Conservation (phyloP, 179 eudicot genomes). For the Carnegiea gigantea region DNA sequence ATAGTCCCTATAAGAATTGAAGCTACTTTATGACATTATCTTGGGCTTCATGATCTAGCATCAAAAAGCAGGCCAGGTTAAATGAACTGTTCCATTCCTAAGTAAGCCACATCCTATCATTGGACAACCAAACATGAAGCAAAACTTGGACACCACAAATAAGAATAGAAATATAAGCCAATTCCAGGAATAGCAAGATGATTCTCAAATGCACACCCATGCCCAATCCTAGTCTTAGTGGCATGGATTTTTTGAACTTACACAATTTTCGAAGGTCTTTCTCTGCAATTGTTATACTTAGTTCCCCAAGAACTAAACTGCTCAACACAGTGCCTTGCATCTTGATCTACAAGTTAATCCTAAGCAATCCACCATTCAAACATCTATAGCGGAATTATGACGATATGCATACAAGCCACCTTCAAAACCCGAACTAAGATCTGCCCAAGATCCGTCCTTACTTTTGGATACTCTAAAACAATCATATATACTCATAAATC, state of each 20-base stretch:
- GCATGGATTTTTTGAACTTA: neutral
- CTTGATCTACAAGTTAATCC: neutral
- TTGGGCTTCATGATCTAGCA: neutral
- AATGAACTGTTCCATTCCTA: neutral
- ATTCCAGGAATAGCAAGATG: neutral
- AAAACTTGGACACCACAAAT: neutral
- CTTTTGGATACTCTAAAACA: neutral
- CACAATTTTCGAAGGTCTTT: neutral
- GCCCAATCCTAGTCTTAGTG: neutral
- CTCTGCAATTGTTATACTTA: neutral
- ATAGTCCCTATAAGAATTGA: neutral
- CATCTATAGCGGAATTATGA: neutral
- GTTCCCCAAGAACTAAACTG: neutral
- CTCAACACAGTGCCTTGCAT: neutral
- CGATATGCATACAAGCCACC: neutral
- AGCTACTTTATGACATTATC: neutral
- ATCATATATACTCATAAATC: neutral
- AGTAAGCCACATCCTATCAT: neutral
- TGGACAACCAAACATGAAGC: neutral
- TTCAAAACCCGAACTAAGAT: neutral
- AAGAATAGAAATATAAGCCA: neutral
- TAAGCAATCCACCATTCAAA: neutral
- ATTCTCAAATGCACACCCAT: neutral
- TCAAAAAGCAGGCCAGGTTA: neutral
- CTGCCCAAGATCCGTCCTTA: neutral